Conservation (phyloP, 331 rosid genomes). For the Cydonia oblonga region DNA sequence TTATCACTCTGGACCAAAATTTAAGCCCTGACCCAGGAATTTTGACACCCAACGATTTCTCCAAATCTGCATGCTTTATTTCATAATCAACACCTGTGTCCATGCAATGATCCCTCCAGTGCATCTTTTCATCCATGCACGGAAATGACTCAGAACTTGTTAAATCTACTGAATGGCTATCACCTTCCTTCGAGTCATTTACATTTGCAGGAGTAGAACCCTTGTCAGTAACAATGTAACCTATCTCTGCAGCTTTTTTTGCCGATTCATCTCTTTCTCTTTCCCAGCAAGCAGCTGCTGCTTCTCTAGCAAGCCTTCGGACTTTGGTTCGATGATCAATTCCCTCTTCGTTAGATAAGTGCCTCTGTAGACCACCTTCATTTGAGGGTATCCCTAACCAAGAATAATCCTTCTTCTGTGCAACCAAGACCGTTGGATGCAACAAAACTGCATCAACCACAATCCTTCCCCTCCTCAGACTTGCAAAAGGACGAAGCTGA, state of each 20-base stretch:
- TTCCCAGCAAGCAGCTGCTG: conserved; percentile 33
- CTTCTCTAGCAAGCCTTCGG: conserved; percentile 63
- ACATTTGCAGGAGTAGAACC: conserved; percentile 26
- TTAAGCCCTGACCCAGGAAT: conserved; percentile 53
- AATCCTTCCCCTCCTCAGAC: conserved; percentile 78
- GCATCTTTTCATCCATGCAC: conserved; percentile 55
- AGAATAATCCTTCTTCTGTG: conserved; percentile 71
- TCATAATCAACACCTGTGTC: conserved; percentile 76
- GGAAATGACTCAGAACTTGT: conserved; percentile 30
- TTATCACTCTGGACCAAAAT: conserved; percentile 51
- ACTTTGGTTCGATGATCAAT: conserved; percentile 60
- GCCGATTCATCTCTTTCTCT: conserved; percentile 68
- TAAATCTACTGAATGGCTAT: conserved; percentile 17
- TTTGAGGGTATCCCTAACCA: conserved; percentile 78
- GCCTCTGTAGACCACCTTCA: conserved; percentile 35
- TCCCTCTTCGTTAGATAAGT: conserved; percentile 55
- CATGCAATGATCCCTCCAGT: conserved; percentile 51
- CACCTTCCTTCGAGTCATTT: conserved; percentile 30
- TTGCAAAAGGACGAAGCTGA: conserved; percentile 59
- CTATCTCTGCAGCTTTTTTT: conserved; percentile 60
- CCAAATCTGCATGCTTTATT: conserved; percentile 70
- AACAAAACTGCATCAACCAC: conserved; percentile 81
- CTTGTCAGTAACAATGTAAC: conserved; percentile 52
- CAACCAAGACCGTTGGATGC: conserved; percentile 55
- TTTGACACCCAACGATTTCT: conserved; percentile 62